Evolutionary conservation across 1,139 yeast genomes (phyloP).

Genomic region (Scheffersomyces titani): DNA sequence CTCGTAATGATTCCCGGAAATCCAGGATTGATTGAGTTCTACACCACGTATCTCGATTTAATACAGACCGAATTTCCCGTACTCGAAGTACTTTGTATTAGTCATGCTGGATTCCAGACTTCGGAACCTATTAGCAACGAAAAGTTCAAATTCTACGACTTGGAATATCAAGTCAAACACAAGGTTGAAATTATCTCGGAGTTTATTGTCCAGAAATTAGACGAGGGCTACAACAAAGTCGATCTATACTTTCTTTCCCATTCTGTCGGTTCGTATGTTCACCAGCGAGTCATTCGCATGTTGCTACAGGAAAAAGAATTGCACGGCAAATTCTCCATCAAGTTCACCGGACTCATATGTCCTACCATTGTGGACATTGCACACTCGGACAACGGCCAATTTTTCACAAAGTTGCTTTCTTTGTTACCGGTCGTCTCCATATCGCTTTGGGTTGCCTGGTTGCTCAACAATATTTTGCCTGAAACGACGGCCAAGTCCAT

Average conservation of each 20-base stretch:
- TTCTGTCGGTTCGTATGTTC: slow-evolving; percentile 61
- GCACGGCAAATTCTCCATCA: slow-evolving; percentile 19
- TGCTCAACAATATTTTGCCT: slow-evolving; percentile 24
- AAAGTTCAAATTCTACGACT: slow-evolving; percentile 25
- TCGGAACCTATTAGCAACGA: slow-evolving; percentile 1
- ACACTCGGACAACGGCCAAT: slow-evolving; percentile 49
- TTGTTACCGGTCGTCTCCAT: slow-evolving; percentile 35
- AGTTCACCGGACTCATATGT: slow-evolving; percentile 59
- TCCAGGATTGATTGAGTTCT: slow-evolving; percentile 65
- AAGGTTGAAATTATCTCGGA: slow-evolving; percentile 39
- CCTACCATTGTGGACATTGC: slow-evolving; percentile 65
- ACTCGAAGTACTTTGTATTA: slow-evolving; percentile 52
- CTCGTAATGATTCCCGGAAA: slow-evolving; percentile 67
- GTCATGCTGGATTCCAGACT: slow-evolving; percentile 57
- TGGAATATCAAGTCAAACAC: slow-evolving; percentile 56
- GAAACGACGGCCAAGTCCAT: slow-evolving; percentile 19
- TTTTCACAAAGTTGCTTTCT: slow-evolving; percentile 30
- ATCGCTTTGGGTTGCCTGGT: slow-evolving; percentile 19
- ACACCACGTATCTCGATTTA: slow-evolving; percentile 48
- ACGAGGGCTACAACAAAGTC: slow-evolving; percentile 17
- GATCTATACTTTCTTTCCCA: slow-evolving; percentile 55
- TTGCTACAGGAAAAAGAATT: slow-evolving; percentile 23
- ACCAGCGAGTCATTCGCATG: slow-evolving; percentile 47
- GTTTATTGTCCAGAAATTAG: slow-evolving; percentile 17
- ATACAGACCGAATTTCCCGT: slow-evolving; percentile 45